phyloP scores from a whole-genome alignment of 140 eudicot genomes.

The Artemisia princeps region DNA sequence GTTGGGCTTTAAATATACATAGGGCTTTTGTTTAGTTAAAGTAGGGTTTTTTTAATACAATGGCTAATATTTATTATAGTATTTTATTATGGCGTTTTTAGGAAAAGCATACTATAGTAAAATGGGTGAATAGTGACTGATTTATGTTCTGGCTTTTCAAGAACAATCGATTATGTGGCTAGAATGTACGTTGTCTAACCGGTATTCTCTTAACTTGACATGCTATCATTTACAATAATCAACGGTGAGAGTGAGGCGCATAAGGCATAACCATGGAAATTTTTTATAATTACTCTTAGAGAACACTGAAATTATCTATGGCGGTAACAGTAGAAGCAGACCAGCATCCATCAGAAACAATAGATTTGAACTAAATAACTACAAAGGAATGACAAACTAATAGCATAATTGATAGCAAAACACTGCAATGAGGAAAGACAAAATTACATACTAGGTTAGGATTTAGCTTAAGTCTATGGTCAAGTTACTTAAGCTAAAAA shows the following conservation, averaged over 20 bases:
- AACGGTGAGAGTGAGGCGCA: conserved; percentile 11
- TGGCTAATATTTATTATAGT: no score
- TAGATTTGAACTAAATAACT: neutral
- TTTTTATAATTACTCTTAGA: neutral
- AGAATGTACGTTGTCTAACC: no score
- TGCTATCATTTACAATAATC: conserved; percentile 40
- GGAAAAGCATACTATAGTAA: no score
- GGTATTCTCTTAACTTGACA: conserved; percentile 41
- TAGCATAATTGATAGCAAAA: neutral
- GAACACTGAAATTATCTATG: conserved; percentile 2
- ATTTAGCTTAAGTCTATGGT: neutral
- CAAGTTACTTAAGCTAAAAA: no score
- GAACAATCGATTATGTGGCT: no score
- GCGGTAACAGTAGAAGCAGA: conserved; percentile 13
- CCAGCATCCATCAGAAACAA: neutral
- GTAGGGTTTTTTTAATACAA: no score
- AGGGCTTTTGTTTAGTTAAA: no score
- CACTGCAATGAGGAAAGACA: neutral
- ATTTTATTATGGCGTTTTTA: no score
- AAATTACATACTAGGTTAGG: neutral
- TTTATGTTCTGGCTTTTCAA: no score
- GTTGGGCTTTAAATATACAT: no score
- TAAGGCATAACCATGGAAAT: neutral
- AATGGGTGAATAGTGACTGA: no score
- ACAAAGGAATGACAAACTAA: neutral